These are phyloP conservation scores for Ormosia emarginata DNA, from an alignment of 306 rosid genomes.

Conservation along the genomic window DNA sequence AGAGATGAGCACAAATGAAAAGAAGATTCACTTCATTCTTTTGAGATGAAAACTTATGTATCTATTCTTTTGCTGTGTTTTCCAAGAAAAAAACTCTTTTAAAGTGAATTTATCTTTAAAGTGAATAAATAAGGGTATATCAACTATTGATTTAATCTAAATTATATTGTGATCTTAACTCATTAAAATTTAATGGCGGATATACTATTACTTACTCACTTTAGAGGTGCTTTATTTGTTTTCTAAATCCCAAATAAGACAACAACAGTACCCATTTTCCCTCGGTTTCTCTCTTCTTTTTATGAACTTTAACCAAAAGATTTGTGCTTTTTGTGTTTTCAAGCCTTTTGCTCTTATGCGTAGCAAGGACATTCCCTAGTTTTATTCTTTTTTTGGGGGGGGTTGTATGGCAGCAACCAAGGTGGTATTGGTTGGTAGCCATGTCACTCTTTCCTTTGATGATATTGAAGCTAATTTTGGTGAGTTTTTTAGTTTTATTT, in stretches of 20 bases:
- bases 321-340: constrained; percentile 4
- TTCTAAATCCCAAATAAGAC: no score
- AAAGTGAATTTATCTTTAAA: no score
- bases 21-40: constrained; percentile 9
- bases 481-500: not conserved
- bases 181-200: no score
- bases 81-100: not conserved
- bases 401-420: constrained; percentile 41
- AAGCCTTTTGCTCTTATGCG: no score
- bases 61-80: not conserved
- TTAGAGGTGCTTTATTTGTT: no score
- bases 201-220: no score
- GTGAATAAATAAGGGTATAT: no score
- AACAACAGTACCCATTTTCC: not conserved
- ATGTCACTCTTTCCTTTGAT: constrained; percentile 26
- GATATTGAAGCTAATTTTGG: no score
- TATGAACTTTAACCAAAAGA: not conserved
- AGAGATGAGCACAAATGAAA: not conserved
- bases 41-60: constrained; percentile 61
- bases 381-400: not conserved
- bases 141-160: no score
- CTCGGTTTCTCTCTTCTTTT: not conserved
- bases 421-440: constrained; percentile 56
- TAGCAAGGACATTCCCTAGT: no score
- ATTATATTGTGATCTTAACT: no score